Base-by-base conservation (phyloP, 106 monocot species). In the Dendrobium huoshanense region DNA sequence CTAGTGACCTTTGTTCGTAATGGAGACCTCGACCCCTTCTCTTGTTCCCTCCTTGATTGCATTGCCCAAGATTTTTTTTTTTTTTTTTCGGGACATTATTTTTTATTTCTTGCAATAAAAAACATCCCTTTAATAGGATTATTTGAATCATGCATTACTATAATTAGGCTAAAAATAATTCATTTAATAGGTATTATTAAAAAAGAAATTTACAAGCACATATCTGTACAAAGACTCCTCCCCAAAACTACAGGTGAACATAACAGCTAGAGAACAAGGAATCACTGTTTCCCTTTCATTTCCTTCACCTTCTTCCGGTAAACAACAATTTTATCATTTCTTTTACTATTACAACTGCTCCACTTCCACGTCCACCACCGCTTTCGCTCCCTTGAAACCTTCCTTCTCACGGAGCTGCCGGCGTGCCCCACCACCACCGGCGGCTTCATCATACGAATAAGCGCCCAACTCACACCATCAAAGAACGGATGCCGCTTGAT, bases 401-500 rank as follows among this genome's bases (percentile, higher is more conserved):
- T 68, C 68, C 8, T 11, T 8, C 7, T 25, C 5, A 24, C 64
- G 20, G 64, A 48, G 41, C 77, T 73, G 2, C 70, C 79, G 37
- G 59, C 75, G 33, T 33, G 72, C 22, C 75, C 77, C 41, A 78
- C 61, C 77, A 58, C 77, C 54, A 77, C 82, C 31, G 95, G 93
- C 22, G 95, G 87, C 70, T 72, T 58, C 41, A 37, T 81, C 68
- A 73, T 80, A 64, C 93, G 81, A 44, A 93, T 82, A 41, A 96
- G 77, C 43, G 88, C 55, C 96, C 96, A 96, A 65, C 77, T 42
- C 13, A 93, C 61, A 2, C 91, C 89, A 24, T 54, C 41, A 42
- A 93, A 96, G 82, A 93, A 96, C 1, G 88, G 86, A 78, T 96
- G 96, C n/a, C 78, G 67, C 85, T 93, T 96, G 79, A 96, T 84